phyloP scores from a whole-genome alignment of 139 green algal genomes.

The Haematococcus sp. region DNA sequence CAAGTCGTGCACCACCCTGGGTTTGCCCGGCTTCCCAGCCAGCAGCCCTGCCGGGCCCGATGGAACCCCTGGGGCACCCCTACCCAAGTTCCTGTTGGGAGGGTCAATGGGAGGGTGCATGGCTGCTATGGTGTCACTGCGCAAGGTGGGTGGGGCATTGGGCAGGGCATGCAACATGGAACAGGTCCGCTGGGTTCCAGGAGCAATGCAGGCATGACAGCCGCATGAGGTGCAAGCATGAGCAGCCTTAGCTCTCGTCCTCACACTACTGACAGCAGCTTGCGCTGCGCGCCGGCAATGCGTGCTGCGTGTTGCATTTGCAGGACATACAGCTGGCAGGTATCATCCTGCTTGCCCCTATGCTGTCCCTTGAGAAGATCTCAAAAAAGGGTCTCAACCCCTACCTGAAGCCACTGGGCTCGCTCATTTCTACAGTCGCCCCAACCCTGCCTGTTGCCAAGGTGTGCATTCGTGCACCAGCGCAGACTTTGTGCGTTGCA shows the following conservation, averaged over 20 bases:
- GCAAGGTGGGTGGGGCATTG: constrained; percentile 5
- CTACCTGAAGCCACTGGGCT: constrained; percentile 13
- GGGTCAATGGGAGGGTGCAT: constrained; percentile 71
- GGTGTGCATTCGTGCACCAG: constrained; percentile 2
- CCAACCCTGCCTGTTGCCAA: not conserved
- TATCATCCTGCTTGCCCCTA: constrained; percentile 44
- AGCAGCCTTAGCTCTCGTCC: too few relatives aligned
- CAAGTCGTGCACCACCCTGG: not conserved
- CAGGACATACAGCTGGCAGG: constrained; percentile 40
- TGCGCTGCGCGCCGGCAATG: not conserved
- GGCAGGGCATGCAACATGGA: too few relatives aligned
- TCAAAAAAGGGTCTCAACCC: constrained; percentile 28
- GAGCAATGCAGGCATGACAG: not conserved
- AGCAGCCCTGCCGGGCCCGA: not conserved
- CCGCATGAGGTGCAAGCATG: not conserved
- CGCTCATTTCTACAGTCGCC: too few relatives aligned
- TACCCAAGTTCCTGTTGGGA: constrained; percentile 61
- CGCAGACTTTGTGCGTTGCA: too few relatives aligned
- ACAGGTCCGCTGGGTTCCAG: too few relatives aligned
- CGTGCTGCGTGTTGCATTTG: not conserved
- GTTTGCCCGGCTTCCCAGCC: constrained; percentile 8
- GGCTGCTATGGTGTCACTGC: constrained; percentile 26
- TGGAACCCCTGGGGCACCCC: not conserved
- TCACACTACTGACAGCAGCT: too few relatives aligned
- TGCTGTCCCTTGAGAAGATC: constrained; percentile 56